Percentiles rank a stretch among this genome's conserved stretches.
Conservation (phyloP, 495 filamentous ascomycete species). For the Penicillium robsamsonii region DNA sequence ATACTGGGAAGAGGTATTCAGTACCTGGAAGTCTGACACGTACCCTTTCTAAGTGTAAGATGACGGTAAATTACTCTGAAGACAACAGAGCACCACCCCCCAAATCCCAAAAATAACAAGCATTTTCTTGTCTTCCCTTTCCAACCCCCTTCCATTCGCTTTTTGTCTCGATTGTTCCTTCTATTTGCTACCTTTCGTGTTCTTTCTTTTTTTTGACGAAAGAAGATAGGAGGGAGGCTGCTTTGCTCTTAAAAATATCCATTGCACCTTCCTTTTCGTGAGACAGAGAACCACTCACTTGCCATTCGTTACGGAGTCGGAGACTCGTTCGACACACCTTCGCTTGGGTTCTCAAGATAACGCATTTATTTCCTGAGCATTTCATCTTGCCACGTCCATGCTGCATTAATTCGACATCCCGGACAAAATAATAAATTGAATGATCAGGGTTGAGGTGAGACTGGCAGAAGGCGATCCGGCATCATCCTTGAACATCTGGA, state of each 20-base stretch:
- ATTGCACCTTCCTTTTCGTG: slow-evolving; percentile 19
- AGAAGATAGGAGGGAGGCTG: slow-evolving; percentile 23
- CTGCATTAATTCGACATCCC: slow-evolving; percentile 19
- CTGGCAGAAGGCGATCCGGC: neutral
- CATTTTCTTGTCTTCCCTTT: slow-evolving; percentile 28
- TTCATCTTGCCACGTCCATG: slow-evolving; percentile 20
- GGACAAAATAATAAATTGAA: slow-evolving; percentile 29
- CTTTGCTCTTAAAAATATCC: slow-evolving; percentile 28
- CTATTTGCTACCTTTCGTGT: slow-evolving; percentile 22
- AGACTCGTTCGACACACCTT: slow-evolving; percentile 11
- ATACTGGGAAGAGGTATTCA: slow-evolving; percentile 14
- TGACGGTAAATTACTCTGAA: slow-evolving; percentile 31
- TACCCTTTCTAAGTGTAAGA: slow-evolving; percentile 16
- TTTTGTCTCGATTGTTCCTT: slow-evolving; percentile 34
- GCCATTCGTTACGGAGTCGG: slow-evolving; percentile 10
- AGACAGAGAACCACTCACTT: neutral
- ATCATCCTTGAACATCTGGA: neutral
- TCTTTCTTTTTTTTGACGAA: slow-evolving; percentile 26
- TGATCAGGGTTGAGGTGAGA: slow-evolving; percentile 39
- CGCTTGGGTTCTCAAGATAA: slow-evolving; percentile 5
- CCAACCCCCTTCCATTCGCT: slow-evolving; percentile 32
- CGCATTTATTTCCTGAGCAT: slow-evolving; percentile 18
- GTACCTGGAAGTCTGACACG: slow-evolving; percentile 18
- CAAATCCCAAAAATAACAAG: slow-evolving; percentile 43
- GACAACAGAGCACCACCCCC: slow-evolving; percentile 17